Conservation (phyloP, 2,329 filamentous ascomycete genomes). For the Trichoderma aggressivum region DNA sequence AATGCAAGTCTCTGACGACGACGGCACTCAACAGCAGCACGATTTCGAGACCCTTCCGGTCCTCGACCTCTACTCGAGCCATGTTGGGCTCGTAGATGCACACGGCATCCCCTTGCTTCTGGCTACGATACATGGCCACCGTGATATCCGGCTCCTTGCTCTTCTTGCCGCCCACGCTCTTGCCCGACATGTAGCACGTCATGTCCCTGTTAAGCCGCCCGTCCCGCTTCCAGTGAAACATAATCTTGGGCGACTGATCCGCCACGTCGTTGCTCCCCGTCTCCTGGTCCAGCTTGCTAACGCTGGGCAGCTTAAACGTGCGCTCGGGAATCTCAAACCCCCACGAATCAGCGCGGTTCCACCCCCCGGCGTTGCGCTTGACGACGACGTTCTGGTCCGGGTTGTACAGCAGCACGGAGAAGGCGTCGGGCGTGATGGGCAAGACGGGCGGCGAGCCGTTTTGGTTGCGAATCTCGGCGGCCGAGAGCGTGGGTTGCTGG, state of each 20-base stretch:
- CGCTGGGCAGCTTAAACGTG: constrained; percentile 76
- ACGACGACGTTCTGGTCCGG: constrained; percentile 80
- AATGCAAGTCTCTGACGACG: constrained; percentile 63
- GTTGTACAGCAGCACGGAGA: constrained; percentile 88
- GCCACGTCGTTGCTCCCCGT: constrained; percentile 40
- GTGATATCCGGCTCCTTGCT: constrained; percentile 94
- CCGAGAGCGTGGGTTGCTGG: constrained; percentile 76
- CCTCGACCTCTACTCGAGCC: constrained; percentile 85
- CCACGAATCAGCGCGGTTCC: constrained; percentile 78
- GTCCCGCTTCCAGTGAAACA: constrained; percentile 88
- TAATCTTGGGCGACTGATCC: constrained; percentile 66
- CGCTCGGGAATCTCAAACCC: constrained; percentile 89
- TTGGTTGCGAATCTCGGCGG: constrained; percentile 71
- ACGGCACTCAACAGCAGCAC: constrained; percentile 64
- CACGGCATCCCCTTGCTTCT: constrained; percentile 61
- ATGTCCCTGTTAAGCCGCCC: constrained; percentile 82
- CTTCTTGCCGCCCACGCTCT: constrained; percentile 70
- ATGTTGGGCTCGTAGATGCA: constrained; percentile 94
- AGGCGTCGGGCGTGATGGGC: constrained; percentile 72
- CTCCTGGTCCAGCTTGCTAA: constrained; percentile 73
- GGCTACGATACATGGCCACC: constrained; percentile 76
- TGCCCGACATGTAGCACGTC: constrained; percentile 82
- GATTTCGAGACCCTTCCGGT: constrained; percentile 88
- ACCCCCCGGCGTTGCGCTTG: constrained; percentile 68
- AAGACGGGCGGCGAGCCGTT: constrained; percentile 57